These are phyloP conservation scores for Camptophora hylomeconis DNA, from an alignment of 2,329 filamentous ascomycete species.

Conservation along the genomic window DNA sequence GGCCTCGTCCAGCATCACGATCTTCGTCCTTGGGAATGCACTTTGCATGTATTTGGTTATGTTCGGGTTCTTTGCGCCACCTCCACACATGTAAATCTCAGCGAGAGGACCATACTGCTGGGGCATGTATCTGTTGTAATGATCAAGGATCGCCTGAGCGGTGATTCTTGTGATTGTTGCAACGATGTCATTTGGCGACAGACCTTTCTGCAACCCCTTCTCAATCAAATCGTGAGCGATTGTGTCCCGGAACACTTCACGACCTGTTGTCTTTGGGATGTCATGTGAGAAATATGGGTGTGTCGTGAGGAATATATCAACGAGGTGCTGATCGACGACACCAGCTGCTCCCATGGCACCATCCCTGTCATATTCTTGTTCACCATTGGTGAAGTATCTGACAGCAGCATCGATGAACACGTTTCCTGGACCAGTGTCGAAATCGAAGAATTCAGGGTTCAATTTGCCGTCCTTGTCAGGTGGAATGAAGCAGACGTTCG, in stretches of 20 bases:
- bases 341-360: constrained; percentile 39
- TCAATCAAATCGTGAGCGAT: constrained; percentile 39
- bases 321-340: constrained; percentile 37
- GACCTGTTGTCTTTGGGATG: constrained; percentile 45
- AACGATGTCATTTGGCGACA: constrained; percentile 40
- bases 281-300: constrained; percentile 38
- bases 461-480: constrained; percentile 28
- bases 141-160: constrained; percentile 43
- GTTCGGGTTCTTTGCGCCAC: constrained; percentile 45
- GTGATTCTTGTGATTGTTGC: constrained; percentile 49
- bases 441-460: constrained; percentile 33
- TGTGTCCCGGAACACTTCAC: constrained; percentile 47
- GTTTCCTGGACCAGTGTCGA: constrained; percentile 46
- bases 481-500: constrained; percentile 48
- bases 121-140: constrained; percentile 37
- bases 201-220: constrained; percentile 31
- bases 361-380: constrained; percentile 38
- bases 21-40: constrained; percentile 35
- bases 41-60: constrained; percentile 41
- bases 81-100: constrained; percentile 50
- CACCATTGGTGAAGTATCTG: constrained; percentile 39
- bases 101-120: constrained; percentile 27
- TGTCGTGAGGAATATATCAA: constrained; percentile 36
- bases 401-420: constrained; percentile 44
- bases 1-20: constrained; percentile 44